These are phyloP conservation scores for Starmerella apis DNA, from an alignment of 805 yeast species.

Conservation along the genomic window DNA sequence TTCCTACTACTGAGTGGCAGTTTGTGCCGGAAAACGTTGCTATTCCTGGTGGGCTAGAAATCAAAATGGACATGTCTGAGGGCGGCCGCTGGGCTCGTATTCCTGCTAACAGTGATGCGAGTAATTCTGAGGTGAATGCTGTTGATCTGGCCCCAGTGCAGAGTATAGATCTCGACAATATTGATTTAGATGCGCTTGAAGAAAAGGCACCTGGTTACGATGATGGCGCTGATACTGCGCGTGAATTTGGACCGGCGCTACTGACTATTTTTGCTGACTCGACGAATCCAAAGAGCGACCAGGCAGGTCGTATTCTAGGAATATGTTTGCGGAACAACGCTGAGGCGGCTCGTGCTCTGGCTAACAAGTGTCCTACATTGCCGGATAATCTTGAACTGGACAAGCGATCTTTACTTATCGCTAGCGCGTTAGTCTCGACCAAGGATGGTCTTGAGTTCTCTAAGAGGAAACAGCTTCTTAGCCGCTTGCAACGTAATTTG, in stretches of 20 bases:
- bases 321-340: slow-evolving; percentile 67
- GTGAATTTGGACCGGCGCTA: slow-evolving; percentile 26
- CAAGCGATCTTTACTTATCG: slow-evolving; percentile 13
- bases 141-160: background rate
- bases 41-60: slow-evolving; percentile 71
- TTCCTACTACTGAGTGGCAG: slow-evolving; percentile 61
- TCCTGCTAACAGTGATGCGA: slow-evolving; percentile 23
- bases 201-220: slow-evolving; percentile 55
- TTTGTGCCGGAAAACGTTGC: slow-evolving; percentile 57
- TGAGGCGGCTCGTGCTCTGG: slow-evolving; percentile 35
- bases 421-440: slow-evolving; percentile 21
- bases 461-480: background rate
- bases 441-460: slow-evolving; percentile 11
- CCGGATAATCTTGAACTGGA: background rate
- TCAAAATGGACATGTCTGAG: slow-evolving; percentile 64
- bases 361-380: slow-evolving; percentile 7
- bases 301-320: slow-evolving; percentile 50
- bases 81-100: slow-evolving; percentile 60
- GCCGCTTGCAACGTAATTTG: slow-evolving; percentile 4
- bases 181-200: slow-evolving; percentile 37
- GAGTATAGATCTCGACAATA: background rate
- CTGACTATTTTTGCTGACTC: slow-evolving; percentile 10
- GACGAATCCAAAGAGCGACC: slow-evolving; percentile 33
- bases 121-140: background rate
- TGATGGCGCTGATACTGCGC: slow-evolving; percentile 41